phyloP scores from a whole-genome alignment of 2,329 filamentous ascomycete species.

The Teratosphaeriaceae sp. region DNA sequence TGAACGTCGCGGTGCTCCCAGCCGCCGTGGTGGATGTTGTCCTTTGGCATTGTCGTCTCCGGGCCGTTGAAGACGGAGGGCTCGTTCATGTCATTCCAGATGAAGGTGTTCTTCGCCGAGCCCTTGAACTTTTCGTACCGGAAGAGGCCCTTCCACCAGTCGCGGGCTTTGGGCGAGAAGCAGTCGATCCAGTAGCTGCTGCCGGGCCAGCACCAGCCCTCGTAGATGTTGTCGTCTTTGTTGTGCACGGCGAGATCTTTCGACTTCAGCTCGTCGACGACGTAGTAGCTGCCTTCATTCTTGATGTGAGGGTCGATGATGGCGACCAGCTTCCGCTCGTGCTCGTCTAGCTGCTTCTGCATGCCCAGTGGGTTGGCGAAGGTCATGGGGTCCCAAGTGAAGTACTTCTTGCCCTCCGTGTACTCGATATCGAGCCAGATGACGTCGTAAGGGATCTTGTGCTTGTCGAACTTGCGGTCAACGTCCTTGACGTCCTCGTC shows the following conservation, averaged over 20 bases:
- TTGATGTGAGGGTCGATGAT: constrained; percentile 99
- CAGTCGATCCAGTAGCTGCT: constrained; percentile 94
- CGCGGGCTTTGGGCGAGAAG: constrained; percentile 84
- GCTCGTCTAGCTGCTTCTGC: constrained; percentile 77
- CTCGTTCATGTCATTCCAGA: constrained; percentile 99
- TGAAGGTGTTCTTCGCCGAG: constrained; percentile 76
- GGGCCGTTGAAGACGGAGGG: constrained; percentile 98
- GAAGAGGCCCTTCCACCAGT: constrained; percentile 90
- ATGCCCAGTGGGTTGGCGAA: constrained; percentile 83
- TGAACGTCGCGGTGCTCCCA: constrained; percentile 98
- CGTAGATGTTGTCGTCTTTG: constrained; percentile 82
- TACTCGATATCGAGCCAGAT: constrained; percentile 99
- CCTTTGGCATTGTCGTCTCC: constrained; percentile 97
- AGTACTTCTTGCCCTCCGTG: constrained; percentile 94
- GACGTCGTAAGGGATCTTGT: constrained; percentile 92
- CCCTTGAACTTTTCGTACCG: constrained; percentile 84
- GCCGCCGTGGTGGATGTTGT: constrained; percentile 82
- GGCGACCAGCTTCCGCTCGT: constrained; percentile 81
- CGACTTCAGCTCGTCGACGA: constrained; percentile 74
- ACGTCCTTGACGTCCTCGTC: constrained; percentile 97
- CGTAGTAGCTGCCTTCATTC: constrained; percentile 69
- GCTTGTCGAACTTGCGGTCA: constrained; percentile 91
- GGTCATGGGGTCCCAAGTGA: constrained; percentile 88
- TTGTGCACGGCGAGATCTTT: constrained; percentile 80
- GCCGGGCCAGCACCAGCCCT: constrained; percentile 98